Evolutionary conservation across 306 rosid species (phyloP).

Genomic region (Benincasa hispida): DNA sequence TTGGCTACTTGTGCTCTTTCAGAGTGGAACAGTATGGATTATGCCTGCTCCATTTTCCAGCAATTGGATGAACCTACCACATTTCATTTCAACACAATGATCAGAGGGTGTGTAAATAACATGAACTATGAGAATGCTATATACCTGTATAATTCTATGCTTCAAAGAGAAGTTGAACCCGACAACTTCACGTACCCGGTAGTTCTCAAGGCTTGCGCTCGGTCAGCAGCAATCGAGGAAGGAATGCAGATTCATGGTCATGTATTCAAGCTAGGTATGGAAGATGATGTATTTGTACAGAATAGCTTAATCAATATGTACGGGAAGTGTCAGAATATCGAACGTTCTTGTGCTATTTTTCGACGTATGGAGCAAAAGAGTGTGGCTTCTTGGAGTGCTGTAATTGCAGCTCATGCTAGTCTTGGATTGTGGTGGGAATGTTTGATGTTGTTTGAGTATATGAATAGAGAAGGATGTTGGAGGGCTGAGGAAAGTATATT

Average conservation of each 20-base stretch:
- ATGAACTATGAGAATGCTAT: constrained; percentile 40
- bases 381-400: constrained; percentile 82
- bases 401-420: constrained; percentile 61
- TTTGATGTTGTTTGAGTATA: constrained; percentile 46
- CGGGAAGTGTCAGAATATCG: constrained; percentile 40
- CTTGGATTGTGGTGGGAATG: constrained; percentile 60
- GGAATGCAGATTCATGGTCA: constrained; percentile 65
- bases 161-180: constrained; percentile 46
- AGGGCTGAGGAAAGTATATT: constrained; percentile 77
- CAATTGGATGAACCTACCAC: constrained; percentile 52
- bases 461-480: constrained; percentile 39
- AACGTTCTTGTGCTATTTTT: constrained; percentile 34
- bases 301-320: constrained; percentile 80
- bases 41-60: constrained; percentile 69
- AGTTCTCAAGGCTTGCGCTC: constrained; percentile 64
- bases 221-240: constrained; percentile 29
- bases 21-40: constrained; percentile 81
- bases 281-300: constrained; percentile 54
- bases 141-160: constrained; percentile 41
- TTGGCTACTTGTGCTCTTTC: constrained; percentile 61
- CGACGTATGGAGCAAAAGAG: constrained; percentile 35
- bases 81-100: constrained; percentile 60
- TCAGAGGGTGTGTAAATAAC: constrained; percentile 46
- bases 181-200: constrained; percentile 63
- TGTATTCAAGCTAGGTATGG: constrained; percentile 42